A percentile compares a stretch with the other conserved stretches of the same genome.
Evolutionary conservation across 257 asterid species (phyloP).

Genomic region (Solanum gracilifrons): DNA sequence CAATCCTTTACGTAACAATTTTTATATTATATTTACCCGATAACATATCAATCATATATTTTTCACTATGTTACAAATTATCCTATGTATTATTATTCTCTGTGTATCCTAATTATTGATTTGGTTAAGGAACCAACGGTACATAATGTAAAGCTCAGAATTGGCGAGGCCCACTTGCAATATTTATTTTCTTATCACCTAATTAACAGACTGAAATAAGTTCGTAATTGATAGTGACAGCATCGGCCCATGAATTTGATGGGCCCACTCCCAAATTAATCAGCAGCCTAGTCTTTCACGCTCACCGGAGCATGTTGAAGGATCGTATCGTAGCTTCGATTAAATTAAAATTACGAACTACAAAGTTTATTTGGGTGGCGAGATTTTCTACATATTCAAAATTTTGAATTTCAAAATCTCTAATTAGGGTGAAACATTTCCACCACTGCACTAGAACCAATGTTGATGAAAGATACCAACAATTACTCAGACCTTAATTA

Average conservation of each 20-base stretch:
- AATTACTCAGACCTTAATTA: not conserved
- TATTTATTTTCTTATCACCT: not conserved
- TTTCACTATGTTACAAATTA: not conserved
- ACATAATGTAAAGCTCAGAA: constrained; percentile 2
- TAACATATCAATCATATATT: not conserved
- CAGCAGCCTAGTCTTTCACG: not conserved
- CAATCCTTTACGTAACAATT: not conserved
- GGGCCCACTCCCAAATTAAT: not conserved
- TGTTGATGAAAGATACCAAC: not conserved
- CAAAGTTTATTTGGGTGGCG: no score
- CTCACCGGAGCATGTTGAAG: not conserved
- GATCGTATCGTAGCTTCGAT: not conserved
- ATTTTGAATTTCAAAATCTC: no score
- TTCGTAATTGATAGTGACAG: constrained; percentile 3
- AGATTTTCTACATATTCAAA: not conserved
- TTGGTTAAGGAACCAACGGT: constrained; percentile 9
- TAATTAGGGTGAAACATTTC: no score
- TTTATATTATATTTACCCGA: not conserved
- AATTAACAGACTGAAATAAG: not conserved
- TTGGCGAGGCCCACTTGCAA: constrained; percentile 7
- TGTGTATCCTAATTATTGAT: not conserved
- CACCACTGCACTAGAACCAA: no score
- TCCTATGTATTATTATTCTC: not conserved
- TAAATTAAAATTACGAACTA: no score
- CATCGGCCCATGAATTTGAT: constrained; percentile 1